These are phyloP conservation scores for Isatis tinctoria DNA, from an alignment of 345 rosid species.

Conservation along the genomic window DNA sequence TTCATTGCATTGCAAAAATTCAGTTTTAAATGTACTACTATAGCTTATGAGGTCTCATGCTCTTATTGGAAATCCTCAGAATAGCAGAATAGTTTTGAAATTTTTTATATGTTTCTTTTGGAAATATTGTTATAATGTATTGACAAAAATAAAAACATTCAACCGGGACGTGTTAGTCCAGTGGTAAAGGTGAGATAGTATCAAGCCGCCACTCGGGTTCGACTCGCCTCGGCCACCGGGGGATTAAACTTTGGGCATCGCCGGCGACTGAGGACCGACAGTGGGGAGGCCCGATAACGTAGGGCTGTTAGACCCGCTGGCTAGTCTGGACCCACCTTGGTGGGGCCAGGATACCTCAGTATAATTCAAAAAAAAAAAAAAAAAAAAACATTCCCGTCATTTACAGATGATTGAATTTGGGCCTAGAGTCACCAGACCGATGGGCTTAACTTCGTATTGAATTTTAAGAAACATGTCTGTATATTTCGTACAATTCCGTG, in stretches of 20 bases:
- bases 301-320: no score
- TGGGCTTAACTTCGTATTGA: slow-evolving; percentile 2
- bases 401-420: not conserved
- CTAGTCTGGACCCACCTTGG: no score
- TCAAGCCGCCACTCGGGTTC: no score
- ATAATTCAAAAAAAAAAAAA: not conserved
- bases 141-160: not conserved
- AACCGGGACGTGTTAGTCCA: no score
- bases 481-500: not conserved
- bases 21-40: not conserved
- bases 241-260: no score
- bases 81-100: not conserved
- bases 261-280: no score
- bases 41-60: not conserved
- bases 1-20: not conserved
- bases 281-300: no score
- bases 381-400: not conserved
- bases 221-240: no score
- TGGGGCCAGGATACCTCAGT: no score
- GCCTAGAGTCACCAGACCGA: not conserved
- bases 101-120: not conserved
- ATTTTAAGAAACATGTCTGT: no score
- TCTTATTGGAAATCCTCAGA: not conserved
- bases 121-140: not conserved
- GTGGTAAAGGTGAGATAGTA: no score